Conservation (phyloP, 202 grass and related monocot genomes). For the Schoenoplectus triqueter region DNA sequence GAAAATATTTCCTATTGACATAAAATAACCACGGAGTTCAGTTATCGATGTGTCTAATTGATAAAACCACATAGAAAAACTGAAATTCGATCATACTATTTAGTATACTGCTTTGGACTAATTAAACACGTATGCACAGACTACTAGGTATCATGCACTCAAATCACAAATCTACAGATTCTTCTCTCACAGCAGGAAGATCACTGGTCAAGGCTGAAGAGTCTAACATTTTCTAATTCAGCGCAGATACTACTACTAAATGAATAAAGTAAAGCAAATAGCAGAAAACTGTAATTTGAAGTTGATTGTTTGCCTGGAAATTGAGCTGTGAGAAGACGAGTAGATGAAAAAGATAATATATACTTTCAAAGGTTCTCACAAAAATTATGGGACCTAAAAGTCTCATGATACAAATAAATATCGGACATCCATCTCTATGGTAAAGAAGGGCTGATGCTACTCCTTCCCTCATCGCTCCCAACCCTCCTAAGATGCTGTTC, state of each 20-base stretch:
- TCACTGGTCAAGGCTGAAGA: neutral
- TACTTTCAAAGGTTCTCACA: constrained; percentile 22
- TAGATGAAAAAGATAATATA: constrained; percentile 32
- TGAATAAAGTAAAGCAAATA: neutral
- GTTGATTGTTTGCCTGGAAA: neutral
- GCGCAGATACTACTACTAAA: constrained; percentile 9
- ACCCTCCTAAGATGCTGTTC: constrained; percentile 50
- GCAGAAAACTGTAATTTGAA: constrained; percentile 27
- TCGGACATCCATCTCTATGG: constrained; percentile 24
- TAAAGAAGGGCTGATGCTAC: constrained; percentile 38
- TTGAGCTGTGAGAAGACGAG: neutral
- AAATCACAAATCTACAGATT: constrained; percentile 21
- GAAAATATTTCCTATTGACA: constrained; percentile 26
- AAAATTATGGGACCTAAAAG: constrained; percentile 5
- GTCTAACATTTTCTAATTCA: constrained; percentile 7
- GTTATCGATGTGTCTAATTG: constrained; percentile 24
- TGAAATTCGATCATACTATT: constrained; percentile 19
- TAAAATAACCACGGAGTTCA: constrained; percentile 12
- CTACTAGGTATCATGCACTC: constrained; percentile 15
- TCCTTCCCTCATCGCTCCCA: constrained; percentile 67
- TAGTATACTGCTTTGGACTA: neutral
- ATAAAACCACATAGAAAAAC: neutral
- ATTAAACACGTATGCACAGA: neutral
- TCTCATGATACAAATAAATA: constrained; percentile 37
- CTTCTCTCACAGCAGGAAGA: constrained; percentile 13